Percentiles rank a stretch among this genome's conserved stretches.
Evolutionary conservation across 305 asterid genomes (phyloP).

Genomic region (Fraxinus sp.): DNA sequence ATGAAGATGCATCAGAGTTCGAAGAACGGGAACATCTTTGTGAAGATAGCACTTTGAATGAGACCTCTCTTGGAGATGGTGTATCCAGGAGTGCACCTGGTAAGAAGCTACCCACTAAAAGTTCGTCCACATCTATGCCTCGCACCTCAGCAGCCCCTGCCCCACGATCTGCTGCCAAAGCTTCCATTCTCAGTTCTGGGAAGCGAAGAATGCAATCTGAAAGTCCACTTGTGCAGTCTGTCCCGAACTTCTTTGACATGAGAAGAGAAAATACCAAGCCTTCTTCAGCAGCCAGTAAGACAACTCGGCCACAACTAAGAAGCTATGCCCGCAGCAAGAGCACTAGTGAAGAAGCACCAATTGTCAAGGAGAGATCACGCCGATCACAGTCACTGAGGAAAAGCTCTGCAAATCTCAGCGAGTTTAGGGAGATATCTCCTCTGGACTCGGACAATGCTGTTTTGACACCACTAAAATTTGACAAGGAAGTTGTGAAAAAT

Average conservation of each 20-base stretch:
- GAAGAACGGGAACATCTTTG: slow-evolving; percentile 35
- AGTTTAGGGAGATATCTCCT: slow-evolving; percentile 41
- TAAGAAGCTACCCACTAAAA: slow-evolving; percentile 66
- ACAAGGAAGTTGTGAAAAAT: slow-evolving; percentile 48
- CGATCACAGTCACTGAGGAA: slow-evolving; percentile 56
- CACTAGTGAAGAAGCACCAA: slow-evolving; percentile 47
- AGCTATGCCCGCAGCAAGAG: slow-evolving; percentile 67
- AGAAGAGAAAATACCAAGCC: slow-evolving; percentile 81
- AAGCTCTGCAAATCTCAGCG: slow-evolving; percentile 52
- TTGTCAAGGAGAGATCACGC: slow-evolving; percentile 60
- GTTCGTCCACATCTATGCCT: slow-evolving; percentile 51
- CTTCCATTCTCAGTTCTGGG: slow-evolving; percentile 45
- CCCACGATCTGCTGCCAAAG: slow-evolving; percentile 56
- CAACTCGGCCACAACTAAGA: slow-evolving; percentile 57
- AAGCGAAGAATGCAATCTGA: slow-evolving; percentile 71
- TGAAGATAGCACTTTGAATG: slow-evolving; percentile 42
- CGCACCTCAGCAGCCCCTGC: slow-evolving; percentile 53
- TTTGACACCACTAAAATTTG: slow-evolving; percentile 46
- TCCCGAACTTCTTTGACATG: slow-evolving; percentile 2
- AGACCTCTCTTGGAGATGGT: slow-evolving; percentile 46
- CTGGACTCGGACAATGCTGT: slow-evolving; percentile 49
- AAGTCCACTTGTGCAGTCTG: slow-evolving; percentile 84
- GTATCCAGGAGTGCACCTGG: slow-evolving; percentile 43
- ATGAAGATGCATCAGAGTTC: slow-evolving; percentile 54
- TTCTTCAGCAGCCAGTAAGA: slow-evolving; percentile 60